Evolutionary conservation across 805 yeast genomes (phyloP).

Genomic region (Komagataella ulmi): DNA sequence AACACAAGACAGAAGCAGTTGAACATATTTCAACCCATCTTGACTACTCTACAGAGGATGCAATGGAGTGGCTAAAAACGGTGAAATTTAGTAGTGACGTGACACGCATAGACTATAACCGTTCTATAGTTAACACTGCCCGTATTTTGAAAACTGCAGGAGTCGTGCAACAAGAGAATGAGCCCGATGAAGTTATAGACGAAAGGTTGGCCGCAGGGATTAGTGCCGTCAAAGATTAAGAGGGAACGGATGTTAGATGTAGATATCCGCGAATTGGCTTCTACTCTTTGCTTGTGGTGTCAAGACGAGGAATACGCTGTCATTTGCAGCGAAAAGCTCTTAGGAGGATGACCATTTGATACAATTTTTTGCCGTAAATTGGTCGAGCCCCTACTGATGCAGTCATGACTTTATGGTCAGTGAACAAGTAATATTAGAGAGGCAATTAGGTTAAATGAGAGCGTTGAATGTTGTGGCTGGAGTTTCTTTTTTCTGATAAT

Average conservation of each 20-base stretch:
- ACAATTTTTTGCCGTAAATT: too few relatives aligned
- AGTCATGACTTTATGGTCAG: neutral
- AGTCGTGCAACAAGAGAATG: slow-evolving; percentile 19
- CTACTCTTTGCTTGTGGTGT: neutral
- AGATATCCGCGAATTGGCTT: neutral
- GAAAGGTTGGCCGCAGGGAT: neutral
- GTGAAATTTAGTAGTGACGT: slow-evolving; percentile 45
- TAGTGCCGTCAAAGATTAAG: neutral
- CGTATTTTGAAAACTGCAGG: slow-evolving; percentile 50
- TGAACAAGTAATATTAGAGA: neutral
- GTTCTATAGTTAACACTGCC: slow-evolving; percentile 41
- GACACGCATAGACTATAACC: slow-evolving; percentile 33
- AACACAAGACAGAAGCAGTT: slow-evolving; percentile 50
- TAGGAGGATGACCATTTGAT: too few relatives aligned
- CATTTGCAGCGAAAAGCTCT: too few relatives aligned
- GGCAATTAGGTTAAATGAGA: neutral
- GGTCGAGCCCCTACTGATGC: neutral
- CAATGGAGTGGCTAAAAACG: slow-evolving; percentile 69
- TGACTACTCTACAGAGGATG: slow-evolving; percentile 70
- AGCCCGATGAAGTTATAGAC: slow-evolving; percentile 1
- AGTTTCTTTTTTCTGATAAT: too few relatives aligned
- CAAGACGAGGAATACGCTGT: too few relatives aligned
- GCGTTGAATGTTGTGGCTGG: neutral
- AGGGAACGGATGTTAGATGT: neutral
- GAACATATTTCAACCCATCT: slow-evolving; percentile 50